Conservation (phyloP, 2,329 filamentous ascomycete genomes). For the Beauveria pseudobassiana region DNA sequence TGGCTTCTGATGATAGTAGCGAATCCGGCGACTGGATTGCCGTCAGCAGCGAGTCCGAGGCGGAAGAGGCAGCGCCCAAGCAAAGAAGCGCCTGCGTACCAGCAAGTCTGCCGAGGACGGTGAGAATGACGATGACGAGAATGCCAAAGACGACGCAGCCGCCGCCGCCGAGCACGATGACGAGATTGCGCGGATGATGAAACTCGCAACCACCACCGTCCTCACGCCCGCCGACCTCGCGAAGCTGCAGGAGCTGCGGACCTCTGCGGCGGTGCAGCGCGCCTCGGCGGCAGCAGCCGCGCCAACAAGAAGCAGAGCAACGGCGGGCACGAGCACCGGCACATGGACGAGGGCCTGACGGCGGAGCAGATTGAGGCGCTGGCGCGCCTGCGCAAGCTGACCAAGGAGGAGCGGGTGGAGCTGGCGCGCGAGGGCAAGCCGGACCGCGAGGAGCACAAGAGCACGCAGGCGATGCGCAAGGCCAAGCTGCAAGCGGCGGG, state of each 20-base stretch:
- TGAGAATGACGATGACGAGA: constrained; percentile 20
- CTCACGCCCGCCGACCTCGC: constrained; percentile 93
- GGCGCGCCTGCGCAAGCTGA: constrained; percentile 70
- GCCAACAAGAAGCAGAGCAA: constrained; percentile 34
- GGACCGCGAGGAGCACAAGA: constrained; percentile 72
- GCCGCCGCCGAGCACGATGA: constrained; percentile 26
- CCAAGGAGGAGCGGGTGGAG: constrained; percentile 82
- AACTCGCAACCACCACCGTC: constrained; percentile 85
- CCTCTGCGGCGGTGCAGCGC: constrained; percentile 64
- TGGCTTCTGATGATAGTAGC: constrained; percentile 50
- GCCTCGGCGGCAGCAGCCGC: constrained; percentile 41
- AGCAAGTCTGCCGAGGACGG: constrained; percentile 14
- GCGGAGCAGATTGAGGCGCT: constrained; percentile 88
- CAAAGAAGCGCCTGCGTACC: constrained; percentile 33
- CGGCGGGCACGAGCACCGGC: constrained; percentile 43
- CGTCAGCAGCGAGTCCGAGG: constrained; percentile 62
- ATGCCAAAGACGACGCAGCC: constrained; percentile 26
- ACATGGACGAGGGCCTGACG: constrained; percentile 82
- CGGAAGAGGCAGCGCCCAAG: constrained; percentile 66
- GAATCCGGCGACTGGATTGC: constrained; percentile 91
- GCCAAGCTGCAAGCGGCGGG: constrained; percentile 82
- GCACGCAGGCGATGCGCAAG: constrained; percentile 74
- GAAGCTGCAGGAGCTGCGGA: constrained; percentile 82
- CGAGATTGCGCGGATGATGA: constrained; percentile 49
- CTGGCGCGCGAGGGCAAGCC: constrained; percentile 77